Evolutionary conservation across 768 basidiomycete species (phyloP).

Genomic region (Termitomyces bulborhizus): DNA sequence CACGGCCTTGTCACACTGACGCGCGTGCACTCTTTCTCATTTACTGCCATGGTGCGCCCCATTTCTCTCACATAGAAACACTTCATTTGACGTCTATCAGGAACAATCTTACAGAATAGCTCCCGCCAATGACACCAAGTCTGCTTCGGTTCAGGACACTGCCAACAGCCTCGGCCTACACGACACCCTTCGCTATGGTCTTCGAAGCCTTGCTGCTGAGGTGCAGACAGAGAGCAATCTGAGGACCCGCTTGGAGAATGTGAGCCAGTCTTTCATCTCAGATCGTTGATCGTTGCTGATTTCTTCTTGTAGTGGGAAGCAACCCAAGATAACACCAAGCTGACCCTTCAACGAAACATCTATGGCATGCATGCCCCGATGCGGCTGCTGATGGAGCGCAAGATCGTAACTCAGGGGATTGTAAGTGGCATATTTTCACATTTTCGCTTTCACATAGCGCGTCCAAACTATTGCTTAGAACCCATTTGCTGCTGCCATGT

Average conservation of each 20-base stretch:
- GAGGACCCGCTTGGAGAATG: constrained; percentile 71
- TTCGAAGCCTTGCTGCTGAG: constrained; percentile 73
- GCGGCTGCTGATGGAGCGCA: constrained; percentile 90
- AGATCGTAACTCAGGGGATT: constrained; percentile 53
- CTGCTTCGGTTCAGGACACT: constrained; percentile 62
- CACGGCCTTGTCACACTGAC: constrained; percentile 18
- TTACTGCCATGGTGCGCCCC: constrained; percentile 21
- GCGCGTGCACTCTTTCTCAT: constrained; percentile 17
- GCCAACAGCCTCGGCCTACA: constrained; percentile 78
- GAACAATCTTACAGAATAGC: constrained; percentile 58
- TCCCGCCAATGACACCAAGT: constrained; percentile 46
- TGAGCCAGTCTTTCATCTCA: constrained; percentile 26
- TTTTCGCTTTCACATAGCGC: background rate
- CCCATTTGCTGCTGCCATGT: constrained; percentile 58
- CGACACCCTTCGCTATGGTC: constrained; percentile 83
- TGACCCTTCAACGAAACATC: constrained; percentile 78
- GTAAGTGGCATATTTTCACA: constrained; percentile 36
- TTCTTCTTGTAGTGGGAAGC: constrained; percentile 72
- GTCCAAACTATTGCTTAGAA: constrained; percentile 33
- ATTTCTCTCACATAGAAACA: background rate
- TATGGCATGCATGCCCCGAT: constrained; percentile 89
- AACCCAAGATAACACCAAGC: constrained; percentile 82
- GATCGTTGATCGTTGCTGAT: background rate
- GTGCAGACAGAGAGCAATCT: constrained; percentile 55
- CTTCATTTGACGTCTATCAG: constrained; percentile 15